Percentiles rank a stretch among this genome's conserved stretches.
phyloP scores from a whole-genome alignment of 257 asterid species.

The Ilex asprella region DNA sequence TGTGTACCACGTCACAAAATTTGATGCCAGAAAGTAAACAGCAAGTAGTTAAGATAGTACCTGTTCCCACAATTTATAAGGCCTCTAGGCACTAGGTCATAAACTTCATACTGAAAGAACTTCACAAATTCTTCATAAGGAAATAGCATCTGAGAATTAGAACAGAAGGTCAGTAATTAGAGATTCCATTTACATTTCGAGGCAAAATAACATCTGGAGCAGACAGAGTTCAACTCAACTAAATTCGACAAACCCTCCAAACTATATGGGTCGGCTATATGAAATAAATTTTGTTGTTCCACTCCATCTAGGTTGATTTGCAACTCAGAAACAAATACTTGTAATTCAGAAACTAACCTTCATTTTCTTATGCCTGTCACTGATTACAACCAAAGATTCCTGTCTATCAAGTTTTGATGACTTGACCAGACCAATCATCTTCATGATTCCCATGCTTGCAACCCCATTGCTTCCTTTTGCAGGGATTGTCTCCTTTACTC shows the following conservation, averaged over 20 bases:
- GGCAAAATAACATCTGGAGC: slow-evolving; percentile 5
- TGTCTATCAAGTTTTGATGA: slow-evolving; percentile 37
- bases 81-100: slow-evolving; percentile 60
- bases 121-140: slow-evolving; percentile 82
- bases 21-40: neutral
- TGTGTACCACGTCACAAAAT: no score
- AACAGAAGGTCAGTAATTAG: slow-evolving; percentile 10
- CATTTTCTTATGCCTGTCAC: slow-evolving; percentile 38
- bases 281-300: neutral
- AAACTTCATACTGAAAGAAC: slow-evolving; percentile 55
- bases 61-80: slow-evolving; percentile 80
- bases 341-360: slow-evolving; percentile 38
- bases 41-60: slow-evolving; percentile 20
- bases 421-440: slow-evolving; percentile 47
- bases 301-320: neutral
- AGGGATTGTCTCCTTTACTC: slow-evolving; percentile 32
- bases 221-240: slow-evolving; percentile 1
- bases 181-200: slow-evolving; percentile 3
- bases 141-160: slow-evolving; percentile 62
- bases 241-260: neutral
- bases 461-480: slow-evolving; percentile 37
- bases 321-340: neutral
- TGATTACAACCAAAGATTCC: slow-evolving; percentile 30
- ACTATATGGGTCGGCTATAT: neutral
- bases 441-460: slow-evolving; percentile 37